These are phyloP conservation scores for Phytophthora litchii DNA, from an alignment of 352 stramenopile species.

Conservation along the genomic window DNA sequence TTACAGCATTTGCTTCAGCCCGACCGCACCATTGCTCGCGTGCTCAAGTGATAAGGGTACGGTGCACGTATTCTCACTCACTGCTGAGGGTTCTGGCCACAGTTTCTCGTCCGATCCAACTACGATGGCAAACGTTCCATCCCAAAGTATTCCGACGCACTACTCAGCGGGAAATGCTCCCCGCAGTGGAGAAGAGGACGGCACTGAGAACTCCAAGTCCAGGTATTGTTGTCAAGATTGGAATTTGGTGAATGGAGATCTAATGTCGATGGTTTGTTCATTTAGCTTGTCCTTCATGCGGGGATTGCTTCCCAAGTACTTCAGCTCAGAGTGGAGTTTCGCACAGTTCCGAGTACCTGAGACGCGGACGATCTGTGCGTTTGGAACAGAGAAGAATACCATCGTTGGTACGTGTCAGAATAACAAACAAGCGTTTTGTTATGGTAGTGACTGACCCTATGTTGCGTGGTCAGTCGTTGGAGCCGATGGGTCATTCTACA, in stretches of 20 bases:
- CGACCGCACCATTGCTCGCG: slow-evolving; percentile 92
- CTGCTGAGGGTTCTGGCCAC: slow-evolving; percentile 65
- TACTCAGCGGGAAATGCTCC: slow-evolving; percentile 52
- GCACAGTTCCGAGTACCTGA: slow-evolving; percentile 93
- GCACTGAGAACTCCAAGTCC: slow-evolving; percentile 89
- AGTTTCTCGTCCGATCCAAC: slow-evolving; percentile 63
- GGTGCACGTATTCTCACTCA: slow-evolving; percentile 95
- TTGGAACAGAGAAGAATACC: slow-evolving; percentile 93
- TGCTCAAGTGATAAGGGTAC: slow-evolving; percentile 98
- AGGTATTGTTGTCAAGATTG: slow-evolving; percentile 43
- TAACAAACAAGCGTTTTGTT: not conserved
- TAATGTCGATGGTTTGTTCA: not conserved
- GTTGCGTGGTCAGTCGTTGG: slow-evolving; percentile 68
- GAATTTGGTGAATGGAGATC: not conserved
- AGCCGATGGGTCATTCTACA: slow-evolving; percentile 90
- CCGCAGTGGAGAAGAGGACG: slow-evolving; percentile 73
- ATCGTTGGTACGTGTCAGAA: slow-evolving; percentile 73
- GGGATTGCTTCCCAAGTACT: slow-evolving; percentile 92
- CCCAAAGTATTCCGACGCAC: slow-evolving; percentile 44
- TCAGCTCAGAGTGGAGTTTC: slow-evolving; percentile 94
- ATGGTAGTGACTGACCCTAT: not conserved
- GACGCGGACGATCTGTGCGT: slow-evolving; percentile 92
- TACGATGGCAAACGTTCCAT: slow-evolving; percentile 55
- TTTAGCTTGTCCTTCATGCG: slow-evolving; percentile 90
- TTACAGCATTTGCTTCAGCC: slow-evolving; percentile 97